phyloP scores from a whole-genome alignment of 331 rosid species.

The Arachis monticola region DNA sequence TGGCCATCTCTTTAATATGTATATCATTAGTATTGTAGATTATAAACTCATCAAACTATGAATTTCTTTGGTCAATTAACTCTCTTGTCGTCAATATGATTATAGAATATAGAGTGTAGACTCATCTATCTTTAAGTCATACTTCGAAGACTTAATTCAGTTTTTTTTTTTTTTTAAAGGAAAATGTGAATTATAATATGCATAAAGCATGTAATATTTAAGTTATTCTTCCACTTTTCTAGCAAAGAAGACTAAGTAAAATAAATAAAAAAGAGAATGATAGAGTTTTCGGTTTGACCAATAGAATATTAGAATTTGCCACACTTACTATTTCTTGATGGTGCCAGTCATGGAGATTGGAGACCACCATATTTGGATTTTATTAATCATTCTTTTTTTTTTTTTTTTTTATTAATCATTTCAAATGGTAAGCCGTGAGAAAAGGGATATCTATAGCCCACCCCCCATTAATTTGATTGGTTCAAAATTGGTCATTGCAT shows the following conservation, averaged over 20 bases:
- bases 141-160: not conserved
- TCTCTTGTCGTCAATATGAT: not conserved
- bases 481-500: not conserved
- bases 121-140: not conserved
- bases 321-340: not conserved
- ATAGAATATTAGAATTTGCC: not conserved
- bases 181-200: not conserved
- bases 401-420: not conserved
- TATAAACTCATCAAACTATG: no score
- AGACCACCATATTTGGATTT: not conserved
- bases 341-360: not conserved
- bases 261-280: not conserved
- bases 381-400: not conserved
- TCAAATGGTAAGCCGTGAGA: not conserved
- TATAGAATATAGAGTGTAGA: not conserved
- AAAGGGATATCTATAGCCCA: not conserved
- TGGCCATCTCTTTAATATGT: no score
- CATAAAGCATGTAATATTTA: not conserved
- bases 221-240: not conserved
- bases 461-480: not conserved
- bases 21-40: no score
- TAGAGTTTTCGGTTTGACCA: not conserved
- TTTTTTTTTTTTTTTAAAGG: not conserved
- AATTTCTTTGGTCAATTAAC: not conserved
- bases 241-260: conserved; percentile 3